Base-by-base conservation (phyloP, 192 early-diverging fungal genomes). In the Umbelopsis vinacea region DNA sequence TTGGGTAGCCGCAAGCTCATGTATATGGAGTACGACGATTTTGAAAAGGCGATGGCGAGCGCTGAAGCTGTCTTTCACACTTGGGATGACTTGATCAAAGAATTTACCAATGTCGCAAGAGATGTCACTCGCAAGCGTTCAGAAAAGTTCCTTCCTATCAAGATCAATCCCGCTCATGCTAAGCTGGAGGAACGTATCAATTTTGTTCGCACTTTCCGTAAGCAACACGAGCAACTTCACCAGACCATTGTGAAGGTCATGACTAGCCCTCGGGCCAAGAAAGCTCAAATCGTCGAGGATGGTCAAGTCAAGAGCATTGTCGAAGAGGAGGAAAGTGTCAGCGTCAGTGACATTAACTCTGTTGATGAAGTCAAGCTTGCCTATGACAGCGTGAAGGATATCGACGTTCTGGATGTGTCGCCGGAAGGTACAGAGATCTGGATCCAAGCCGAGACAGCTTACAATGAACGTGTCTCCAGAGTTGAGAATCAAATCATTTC, bases 401-500 rank as follows among this genome's bases (percentile, higher is more conserved):
- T 99, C 68, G 97, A 99, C 74, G 91, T 99, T 3, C 80, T 99
- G 24, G 98, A 99, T 77, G 91, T 98, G 21, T 93, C 94, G 3
- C 83, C 89, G 22, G 95, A 99, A 69, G 98, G 98, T 21, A 94
- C 95, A 0, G 94, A 96, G 46, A 83, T 90, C 40, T 99, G 97
- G 98, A 89, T 93, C 60, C 84, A 88, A 24, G 94, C 95, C 11
- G 96, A 98, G 74, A 89, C 87, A 26, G 82, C 83, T 15, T 99
- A 99, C 84, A 98, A 98, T 77, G 95, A 98, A 82, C 90, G 92
- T 22, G 93, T 99, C 23, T 87, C 94, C 33, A 86, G 94, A 11
- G 95, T 99, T 11, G 98, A 99, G 79, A 98, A 97, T 82, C 94
- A 96, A 79, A 98, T 99, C 73, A 99, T 99, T 74, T 88, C 92